phyloP scores from a whole-genome alignment of 768 basidiomycete species.

The button mushroom (Agaricus bisporus) region DNA sequence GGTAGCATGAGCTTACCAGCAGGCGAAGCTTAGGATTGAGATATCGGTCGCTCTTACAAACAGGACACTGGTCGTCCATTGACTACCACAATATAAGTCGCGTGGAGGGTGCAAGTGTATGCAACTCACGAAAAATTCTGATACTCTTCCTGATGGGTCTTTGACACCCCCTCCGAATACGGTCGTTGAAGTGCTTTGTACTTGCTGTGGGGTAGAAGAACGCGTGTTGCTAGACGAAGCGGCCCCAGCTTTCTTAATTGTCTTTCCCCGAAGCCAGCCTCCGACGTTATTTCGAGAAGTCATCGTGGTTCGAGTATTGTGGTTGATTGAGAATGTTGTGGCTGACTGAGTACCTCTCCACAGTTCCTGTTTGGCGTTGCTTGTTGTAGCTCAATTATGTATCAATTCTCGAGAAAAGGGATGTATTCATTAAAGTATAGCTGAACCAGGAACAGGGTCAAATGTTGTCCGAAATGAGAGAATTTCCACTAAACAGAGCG shows the following conservation, averaged over 20 bases:
- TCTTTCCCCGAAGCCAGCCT: constrained; percentile 71
- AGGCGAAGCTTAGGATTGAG: constrained; percentile 91
- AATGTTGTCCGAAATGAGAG: not conserved
- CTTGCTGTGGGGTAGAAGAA: constrained; percentile 56
- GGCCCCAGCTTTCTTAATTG: constrained; percentile 59
- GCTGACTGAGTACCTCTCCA: no score
- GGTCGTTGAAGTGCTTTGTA: constrained; percentile 68
- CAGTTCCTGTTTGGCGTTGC: not conserved
- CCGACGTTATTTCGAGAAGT: constrained; percentile 27
- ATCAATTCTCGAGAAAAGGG: no score
- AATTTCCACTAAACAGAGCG: not conserved
- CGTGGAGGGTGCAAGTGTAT: not conserved
- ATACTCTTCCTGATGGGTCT: constrained; percentile 75
- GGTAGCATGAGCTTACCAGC: constrained; percentile 94
- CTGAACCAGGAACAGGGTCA: no score
- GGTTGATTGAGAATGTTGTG: no score
- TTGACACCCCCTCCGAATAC: constrained; percentile 82
- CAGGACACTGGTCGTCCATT: constrained; percentile 93
- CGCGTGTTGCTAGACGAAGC: constrained; percentile 45
- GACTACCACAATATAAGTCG: constrained; percentile 35
- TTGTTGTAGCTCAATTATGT: not conserved
- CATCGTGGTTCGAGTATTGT: constrained; percentile 14
- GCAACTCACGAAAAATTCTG: constrained; percentile 70
- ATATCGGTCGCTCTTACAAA: constrained; percentile 95
- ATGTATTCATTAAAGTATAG: no score